Conservation (phyloP, 2,329 filamentous ascomycete genomes). For the Colletotrichum simmondsii region DNA sequence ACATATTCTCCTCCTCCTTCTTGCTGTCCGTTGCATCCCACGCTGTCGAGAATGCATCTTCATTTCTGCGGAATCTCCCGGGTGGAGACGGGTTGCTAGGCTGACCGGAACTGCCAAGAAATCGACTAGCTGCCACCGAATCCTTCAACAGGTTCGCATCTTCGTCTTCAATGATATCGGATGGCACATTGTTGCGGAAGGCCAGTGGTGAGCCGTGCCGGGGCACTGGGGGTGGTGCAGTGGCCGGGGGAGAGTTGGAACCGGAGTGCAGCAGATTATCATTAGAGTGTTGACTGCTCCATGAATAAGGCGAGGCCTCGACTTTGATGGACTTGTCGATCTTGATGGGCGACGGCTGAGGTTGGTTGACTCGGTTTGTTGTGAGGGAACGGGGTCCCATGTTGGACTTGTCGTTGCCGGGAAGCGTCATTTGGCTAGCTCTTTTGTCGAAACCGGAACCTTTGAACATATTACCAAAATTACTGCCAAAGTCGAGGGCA, state of each 20-base stretch:
- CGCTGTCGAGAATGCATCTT: constrained; percentile 50
- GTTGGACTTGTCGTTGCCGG: constrained; percentile 44
- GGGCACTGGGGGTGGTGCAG: constrained; percentile 52
- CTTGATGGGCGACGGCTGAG: constrained; percentile 57
- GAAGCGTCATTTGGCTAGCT: constrained; percentile 60
- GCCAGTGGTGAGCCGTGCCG: constrained; percentile 47
- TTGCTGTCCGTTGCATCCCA: constrained; percentile 37
- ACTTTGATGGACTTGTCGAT: constrained; percentile 57
- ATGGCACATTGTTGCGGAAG: constrained; percentile 45
- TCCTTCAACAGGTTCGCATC: constrained; percentile 65
- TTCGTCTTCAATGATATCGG: constrained; percentile 60
- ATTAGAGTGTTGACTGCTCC: constrained; percentile 62
- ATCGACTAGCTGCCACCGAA: constrained; percentile 60
- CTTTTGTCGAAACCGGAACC: constrained; percentile 63
- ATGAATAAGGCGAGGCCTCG: constrained; percentile 59
- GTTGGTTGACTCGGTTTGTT: constrained; percentile 54
- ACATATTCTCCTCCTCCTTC: constrained; percentile 63
- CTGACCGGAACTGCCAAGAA: constrained; percentile 44
- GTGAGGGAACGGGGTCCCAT: constrained; percentile 56
- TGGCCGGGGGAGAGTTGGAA: constrained; percentile 43
- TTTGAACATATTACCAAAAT: constrained; percentile 66
- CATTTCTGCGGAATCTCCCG: constrained; percentile 50
- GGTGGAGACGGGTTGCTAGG: constrained; percentile 34
- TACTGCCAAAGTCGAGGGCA: constrained; percentile 65
- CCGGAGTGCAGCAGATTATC: constrained; percentile 57